Percentiles rank a stretch among this genome's conserved stretches.
Evolutionary conservation across 768 basidiomycete species (phyloP).

Genomic region (Kwoniella mangroviensis): DNA sequence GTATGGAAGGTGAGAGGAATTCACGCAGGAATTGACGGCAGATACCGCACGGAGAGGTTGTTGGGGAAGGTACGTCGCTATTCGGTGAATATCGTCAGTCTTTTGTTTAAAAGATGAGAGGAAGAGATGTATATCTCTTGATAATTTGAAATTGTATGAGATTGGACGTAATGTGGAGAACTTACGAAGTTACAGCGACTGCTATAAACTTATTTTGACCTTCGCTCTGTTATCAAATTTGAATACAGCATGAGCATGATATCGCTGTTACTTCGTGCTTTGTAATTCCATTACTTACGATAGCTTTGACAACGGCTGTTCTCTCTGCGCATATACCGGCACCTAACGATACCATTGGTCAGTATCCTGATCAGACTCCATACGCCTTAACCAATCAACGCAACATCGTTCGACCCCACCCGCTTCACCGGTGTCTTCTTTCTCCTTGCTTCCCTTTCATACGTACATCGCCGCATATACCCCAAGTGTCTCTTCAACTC

Average conservation of each 20-base stretch:
- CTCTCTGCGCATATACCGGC: conserved; percentile 92
- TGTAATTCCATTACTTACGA: conserved; percentile 63
- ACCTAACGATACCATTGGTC: conserved; percentile 61
- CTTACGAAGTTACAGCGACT: conserved; percentile 79
- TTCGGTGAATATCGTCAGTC: too few relatives aligned
- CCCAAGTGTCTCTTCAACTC: neutral
- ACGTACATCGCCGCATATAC: neutral
- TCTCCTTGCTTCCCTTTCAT: neutral
- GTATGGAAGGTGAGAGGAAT: conserved; percentile 59
- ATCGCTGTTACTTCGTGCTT: too few relatives aligned
- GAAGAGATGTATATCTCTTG: too few relatives aligned
- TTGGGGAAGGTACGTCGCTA: conserved; percentile 59
- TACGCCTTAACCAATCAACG: too few relatives aligned
- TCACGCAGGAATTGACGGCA: conserved; percentile 76
- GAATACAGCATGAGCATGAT: neutral
- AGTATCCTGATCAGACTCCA: too few relatives aligned
- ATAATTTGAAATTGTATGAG: too few relatives aligned
- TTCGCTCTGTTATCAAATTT: conserved; percentile 68
- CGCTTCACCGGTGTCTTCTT: too few relatives aligned
- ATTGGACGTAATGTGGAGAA: neutral
- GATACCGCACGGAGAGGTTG: conserved; percentile 87
- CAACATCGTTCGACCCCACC: too few relatives aligned
- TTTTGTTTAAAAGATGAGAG: too few relatives aligned
- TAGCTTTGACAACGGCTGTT: conserved; percentile 92
- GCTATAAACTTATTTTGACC: conserved; percentile 72